Evolutionary conservation across 768 basidiomycete genomes (phyloP).

Genomic region (Pulveroboletus sp.): DNA sequence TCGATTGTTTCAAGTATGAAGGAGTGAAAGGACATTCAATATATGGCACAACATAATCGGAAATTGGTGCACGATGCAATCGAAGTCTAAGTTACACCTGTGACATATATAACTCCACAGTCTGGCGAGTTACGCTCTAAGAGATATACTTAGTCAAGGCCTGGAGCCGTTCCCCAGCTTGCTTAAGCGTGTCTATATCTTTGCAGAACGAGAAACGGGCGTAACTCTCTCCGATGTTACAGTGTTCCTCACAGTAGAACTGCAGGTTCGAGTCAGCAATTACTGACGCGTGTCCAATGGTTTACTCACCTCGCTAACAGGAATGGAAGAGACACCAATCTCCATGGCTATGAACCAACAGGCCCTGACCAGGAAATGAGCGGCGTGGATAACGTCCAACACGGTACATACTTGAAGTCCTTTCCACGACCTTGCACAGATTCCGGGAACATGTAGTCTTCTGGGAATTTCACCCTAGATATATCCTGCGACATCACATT

Average conservation of each 20-base stretch:
- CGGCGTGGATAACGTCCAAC: background rate
- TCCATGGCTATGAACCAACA: conserved; percentile 94
- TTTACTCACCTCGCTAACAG: conserved; percentile 85
- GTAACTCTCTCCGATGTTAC: conserved; percentile 81
- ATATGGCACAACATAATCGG: too few relatives aligned
- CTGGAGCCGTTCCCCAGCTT: conserved; percentile 82
- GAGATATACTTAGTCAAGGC: conserved; percentile 64
- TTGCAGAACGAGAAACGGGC: conserved; percentile 96
- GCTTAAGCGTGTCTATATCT: conserved; percentile 77
- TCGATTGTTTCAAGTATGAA: too few relatives aligned
- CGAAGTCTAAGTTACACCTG: background rate
- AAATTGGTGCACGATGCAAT: background rate
- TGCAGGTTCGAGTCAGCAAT: conserved; percentile 29
- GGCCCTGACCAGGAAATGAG: conserved; percentile 48
- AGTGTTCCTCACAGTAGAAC: conserved; percentile 93
- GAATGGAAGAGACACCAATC: conserved; percentile 89
- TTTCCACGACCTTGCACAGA: conserved; percentile 75
- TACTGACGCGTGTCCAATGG: background rate
- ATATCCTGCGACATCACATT: conserved; percentile 55
- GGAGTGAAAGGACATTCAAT: too few relatives aligned
- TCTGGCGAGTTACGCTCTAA: conserved; percentile 8
- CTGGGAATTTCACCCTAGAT: conserved; percentile 73
- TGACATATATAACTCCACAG: background rate
- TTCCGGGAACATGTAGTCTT: conserved; percentile 79
- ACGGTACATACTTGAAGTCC: conserved; percentile 70